These are phyloP conservation scores for Thalassiosira pacifica DNA, from an alignment of 352 stramenopile species.

Conservation along the genomic window DNA sequence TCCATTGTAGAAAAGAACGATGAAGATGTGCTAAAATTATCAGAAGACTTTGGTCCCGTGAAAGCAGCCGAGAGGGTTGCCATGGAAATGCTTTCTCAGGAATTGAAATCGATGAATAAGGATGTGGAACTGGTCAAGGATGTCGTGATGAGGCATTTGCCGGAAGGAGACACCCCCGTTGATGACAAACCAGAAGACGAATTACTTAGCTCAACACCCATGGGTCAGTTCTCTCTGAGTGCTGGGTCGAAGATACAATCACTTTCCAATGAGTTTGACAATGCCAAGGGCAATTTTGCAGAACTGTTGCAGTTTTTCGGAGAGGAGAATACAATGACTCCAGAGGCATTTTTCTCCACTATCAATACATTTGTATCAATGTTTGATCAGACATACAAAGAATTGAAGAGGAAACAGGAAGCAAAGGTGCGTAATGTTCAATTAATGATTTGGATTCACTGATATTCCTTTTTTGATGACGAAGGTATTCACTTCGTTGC, in stretches of 20 bases:
- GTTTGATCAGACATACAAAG: constrained; percentile 64
- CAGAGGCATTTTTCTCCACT: constrained; percentile 65
- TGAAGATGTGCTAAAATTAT: constrained; percentile 88
- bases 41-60: constrained; percentile 89
- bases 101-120: constrained; percentile 61
- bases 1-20: constrained; percentile 69
- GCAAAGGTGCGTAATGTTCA: constrained; percentile 54
- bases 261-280: constrained; percentile 47
- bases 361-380: constrained; percentile 68
- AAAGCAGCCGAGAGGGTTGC: constrained; percentile 85
- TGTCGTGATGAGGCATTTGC: constrained; percentile 42
- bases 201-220: constrained; percentile 39
- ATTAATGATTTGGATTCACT: too few species aligned
- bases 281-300: constrained; percentile 46
- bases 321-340: constrained; percentile 56
- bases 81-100: constrained; percentile 62
- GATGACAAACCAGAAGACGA: constrained; percentile 56
- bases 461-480: too few species aligned
- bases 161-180: not conserved
- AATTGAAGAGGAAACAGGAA: constrained; percentile 57
- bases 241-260: constrained; percentile 39
- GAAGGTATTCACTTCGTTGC: too few species aligned
- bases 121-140: constrained; percentile 51
- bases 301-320: constrained; percentile 63
- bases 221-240: constrained; percentile 56